Conservation (phyloP, 179 eudicot species). For the Actinidia polygama region DNA sequence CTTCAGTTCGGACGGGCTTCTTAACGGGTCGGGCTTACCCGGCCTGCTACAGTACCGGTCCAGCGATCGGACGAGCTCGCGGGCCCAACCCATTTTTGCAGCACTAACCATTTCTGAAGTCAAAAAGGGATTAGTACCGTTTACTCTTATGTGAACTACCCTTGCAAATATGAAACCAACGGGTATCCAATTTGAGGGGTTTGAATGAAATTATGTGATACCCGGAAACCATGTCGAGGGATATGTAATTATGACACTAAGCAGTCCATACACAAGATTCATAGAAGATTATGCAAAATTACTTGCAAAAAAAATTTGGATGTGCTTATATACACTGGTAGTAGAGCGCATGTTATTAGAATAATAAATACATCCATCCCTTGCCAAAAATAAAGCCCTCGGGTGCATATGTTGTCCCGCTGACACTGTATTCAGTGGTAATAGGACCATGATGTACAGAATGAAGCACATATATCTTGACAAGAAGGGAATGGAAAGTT, state of each 20-base stretch:
- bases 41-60: too few species aligned
- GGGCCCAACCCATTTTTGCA: too few species aligned
- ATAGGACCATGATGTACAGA: slow-evolving; percentile 60
- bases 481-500: slow-evolving; percentile 16
- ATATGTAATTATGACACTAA: not conserved
- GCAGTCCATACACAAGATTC: not conserved
- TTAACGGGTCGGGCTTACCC: too few species aligned
- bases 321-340: not conserved
- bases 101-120: not conserved
- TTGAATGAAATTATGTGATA: not conserved
- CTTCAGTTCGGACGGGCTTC: too few species aligned
- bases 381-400: slow-evolving; percentile 80
- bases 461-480: slow-evolving; percentile 85
- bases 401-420: slow-evolving; percentile 97
- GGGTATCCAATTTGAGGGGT: not conserved
- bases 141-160: not conserved
- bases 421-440: slow-evolving; percentile 68
- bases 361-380: slow-evolving; percentile 57
- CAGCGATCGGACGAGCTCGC: too few species aligned
- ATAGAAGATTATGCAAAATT: not conserved
- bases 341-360: not conserved
- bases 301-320: not conserved
- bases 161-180: not conserved
- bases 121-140: not conserved
- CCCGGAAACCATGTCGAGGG: not conserved